These are phyloP conservation scores for Fragaria nilgerrensis DNA, from an alignment of 306 rosid species.

Conservation along the genomic window DNA sequence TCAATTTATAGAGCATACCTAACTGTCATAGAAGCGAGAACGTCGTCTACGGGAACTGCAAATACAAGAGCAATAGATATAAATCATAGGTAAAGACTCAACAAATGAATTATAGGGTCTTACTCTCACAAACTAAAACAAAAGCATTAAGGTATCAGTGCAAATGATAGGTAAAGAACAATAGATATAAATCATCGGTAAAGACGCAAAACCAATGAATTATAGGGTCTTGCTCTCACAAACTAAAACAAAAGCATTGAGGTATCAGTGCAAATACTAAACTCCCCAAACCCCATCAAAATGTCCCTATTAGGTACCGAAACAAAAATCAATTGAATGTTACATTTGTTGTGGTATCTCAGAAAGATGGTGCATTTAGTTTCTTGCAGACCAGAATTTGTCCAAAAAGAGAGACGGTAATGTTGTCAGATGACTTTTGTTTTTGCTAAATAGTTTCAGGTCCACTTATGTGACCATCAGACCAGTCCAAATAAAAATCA, in stretches of 20 bases:
- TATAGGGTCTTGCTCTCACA: background rate
- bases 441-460: background rate
- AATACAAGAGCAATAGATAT: conserved; percentile 24
- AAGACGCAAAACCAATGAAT: conserved; percentile 14
- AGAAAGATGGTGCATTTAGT: background rate
- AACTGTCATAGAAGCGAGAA: conserved; percentile 77
- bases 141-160: background rate
- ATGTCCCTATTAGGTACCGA: background rate
- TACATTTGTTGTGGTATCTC: background rate
- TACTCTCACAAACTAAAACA: conserved; percentile 11
- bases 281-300: background rate
- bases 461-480: background rate
- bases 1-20: conserved; percentile 51
- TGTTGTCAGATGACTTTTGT: background rate
- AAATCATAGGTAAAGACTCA: conserved; percentile 8
- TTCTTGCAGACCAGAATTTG: background rate
- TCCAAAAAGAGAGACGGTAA: background rate
- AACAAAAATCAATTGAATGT: background rate
- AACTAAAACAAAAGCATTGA: conserved; percentile 11
- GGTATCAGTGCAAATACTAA: background rate
- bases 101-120: conserved; percentile 16
- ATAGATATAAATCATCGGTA: conserved; percentile 3
- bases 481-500: background rate
- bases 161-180: background rate
- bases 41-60: conserved; percentile 72